Conservation (phyloP, 2,329 filamentous ascomycete species). For the Aspergillus aculeatus region DNA sequence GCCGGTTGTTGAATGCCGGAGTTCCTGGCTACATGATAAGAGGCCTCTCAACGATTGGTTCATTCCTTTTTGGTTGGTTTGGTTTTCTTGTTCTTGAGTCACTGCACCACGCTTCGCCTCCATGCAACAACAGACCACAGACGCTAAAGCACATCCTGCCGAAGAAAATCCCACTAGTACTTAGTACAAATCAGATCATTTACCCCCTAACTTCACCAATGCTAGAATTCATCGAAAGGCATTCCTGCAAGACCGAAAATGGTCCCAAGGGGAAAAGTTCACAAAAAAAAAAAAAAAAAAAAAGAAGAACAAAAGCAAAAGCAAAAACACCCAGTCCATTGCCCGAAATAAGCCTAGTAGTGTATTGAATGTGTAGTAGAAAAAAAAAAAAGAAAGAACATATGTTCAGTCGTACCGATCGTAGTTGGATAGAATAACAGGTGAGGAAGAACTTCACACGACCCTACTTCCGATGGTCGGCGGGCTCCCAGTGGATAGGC, state of each 20-base stretch:
- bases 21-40: neutral
- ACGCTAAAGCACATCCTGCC: slow-evolving; percentile 17
- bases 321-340: slow-evolving; percentile 2
- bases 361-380: neutral
- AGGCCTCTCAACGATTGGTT: neutral
- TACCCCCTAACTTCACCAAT: slow-evolving; percentile 4
- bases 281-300: too few relatives aligned
- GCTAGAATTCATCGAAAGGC: neutral
- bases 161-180: neutral
- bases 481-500: slow-evolving; percentile 47
- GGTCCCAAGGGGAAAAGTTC: too few relatives aligned
- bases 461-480: slow-evolving; percentile 33
- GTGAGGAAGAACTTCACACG: neutral
- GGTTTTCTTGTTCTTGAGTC: neutral
- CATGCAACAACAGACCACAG: slow-evolving; percentile 19
- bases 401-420: slow-evolving; percentile 3
- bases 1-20: too few relatives aligned
- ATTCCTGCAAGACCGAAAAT: neutral
- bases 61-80: too few relatives aligned
- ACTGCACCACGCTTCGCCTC: slow-evolving; percentile 17
- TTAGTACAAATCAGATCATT: neutral
- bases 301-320: too few relatives aligned
- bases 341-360: slow-evolving; percentile 4
- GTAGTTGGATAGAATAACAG: neutral
- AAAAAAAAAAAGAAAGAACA: slow-evolving; percentile 4